A percentile compares a stretch with the other conserved stretches of the same genome.
Conservation (phyloP, 1,284 basidiomycete genomes). For the Leccinum angustisporum region DNA sequence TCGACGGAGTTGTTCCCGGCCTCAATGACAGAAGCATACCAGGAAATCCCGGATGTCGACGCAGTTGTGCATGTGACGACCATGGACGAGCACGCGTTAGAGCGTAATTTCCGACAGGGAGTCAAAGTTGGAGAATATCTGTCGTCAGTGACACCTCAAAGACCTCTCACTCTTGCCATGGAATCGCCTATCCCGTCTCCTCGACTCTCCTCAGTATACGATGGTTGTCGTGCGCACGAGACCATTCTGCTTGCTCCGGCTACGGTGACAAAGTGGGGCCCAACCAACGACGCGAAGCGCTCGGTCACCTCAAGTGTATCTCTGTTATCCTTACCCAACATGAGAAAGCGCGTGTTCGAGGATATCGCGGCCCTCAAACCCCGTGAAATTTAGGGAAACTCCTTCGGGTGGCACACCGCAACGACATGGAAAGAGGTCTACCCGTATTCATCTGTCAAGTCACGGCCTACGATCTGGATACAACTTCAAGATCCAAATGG, state of each 20-base stretch:
- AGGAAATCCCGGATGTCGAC: conserved; percentile 15
- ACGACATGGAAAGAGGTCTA: conserved; percentile 27
- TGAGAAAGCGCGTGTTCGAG: conserved; percentile 40
- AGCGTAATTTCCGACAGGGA: conserved; percentile 1
- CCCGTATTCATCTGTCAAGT: conserved; percentile 14
- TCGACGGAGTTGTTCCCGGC: conserved; percentile 50
- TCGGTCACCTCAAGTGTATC: conserved; percentile 9
- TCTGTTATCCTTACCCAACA: conserved; percentile 35
- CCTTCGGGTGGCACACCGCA: conserved; percentile 25
- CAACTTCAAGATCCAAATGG: conserved; percentile 9
- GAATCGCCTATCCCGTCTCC: conserved; percentile 39
- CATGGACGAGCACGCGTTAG: conserved; percentile 28
- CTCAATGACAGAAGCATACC: conserved; percentile 43
- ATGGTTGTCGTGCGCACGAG: conserved; percentile 52
- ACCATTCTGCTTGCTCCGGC: conserved; percentile 55
- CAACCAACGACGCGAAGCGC: conserved; percentile 20
- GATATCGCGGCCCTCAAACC: conserved; percentile 29
- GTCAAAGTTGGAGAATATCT: conserved; percentile 57
- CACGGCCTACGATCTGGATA: conserved; percentile 3
- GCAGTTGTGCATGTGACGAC: not conserved
- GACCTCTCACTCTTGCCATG: conserved; percentile 48
- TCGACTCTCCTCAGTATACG: conserved; percentile 46
- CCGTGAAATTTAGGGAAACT: conserved; percentile 40
- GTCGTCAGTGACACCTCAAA: conserved; percentile 66
- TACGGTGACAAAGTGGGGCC: conserved; percentile 35